Percentiles rank a stretch among this genome's conserved stretches.
These are phyloP conservation scores for Talinum fruticosum DNA, from an alignment of 148 eudicot species.

Conservation along the genomic window DNA sequence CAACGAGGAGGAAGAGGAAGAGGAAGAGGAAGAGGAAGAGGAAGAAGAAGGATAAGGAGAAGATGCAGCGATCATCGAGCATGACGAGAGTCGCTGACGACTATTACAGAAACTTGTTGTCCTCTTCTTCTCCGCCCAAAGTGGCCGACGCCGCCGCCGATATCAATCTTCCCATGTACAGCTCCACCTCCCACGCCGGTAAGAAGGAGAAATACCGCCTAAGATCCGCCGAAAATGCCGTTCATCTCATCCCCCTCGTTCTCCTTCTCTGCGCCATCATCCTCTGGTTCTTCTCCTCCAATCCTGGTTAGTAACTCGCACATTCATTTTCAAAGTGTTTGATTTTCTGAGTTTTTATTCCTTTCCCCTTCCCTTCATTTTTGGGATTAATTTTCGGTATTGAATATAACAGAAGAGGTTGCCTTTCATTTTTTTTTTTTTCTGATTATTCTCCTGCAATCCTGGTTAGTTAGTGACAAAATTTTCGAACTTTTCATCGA, in stretches of 20 bases:
- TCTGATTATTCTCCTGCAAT: no score
- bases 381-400: no score
- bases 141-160: background rate
- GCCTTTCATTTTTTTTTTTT: no score
- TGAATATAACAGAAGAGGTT: no score
- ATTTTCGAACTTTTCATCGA: no score
- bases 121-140: constrained; percentile 26
- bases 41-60: background rate
- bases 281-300: constrained; percentile 75
- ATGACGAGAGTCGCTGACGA: constrained; percentile 59
- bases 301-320: constrained; percentile 40
- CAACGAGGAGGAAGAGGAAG: background rate
- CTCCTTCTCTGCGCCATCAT: constrained; percentile 53
- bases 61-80: constrained; percentile 68
- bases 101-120: constrained; percentile 24
- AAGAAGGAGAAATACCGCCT: constrained; percentile 53
- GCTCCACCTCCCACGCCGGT: constrained; percentile 23
- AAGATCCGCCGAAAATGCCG: constrained; percentile 60
- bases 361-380: no score
- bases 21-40: background rate
- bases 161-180: constrained; percentile 42
- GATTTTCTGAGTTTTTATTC: background rate
- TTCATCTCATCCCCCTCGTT: constrained; percentile 68
- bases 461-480: no score
- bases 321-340: background rate